Evolutionary conservation across 768 basidiomycete species (phyloP).

Genomic region (Auricularia sp.): DNA sequence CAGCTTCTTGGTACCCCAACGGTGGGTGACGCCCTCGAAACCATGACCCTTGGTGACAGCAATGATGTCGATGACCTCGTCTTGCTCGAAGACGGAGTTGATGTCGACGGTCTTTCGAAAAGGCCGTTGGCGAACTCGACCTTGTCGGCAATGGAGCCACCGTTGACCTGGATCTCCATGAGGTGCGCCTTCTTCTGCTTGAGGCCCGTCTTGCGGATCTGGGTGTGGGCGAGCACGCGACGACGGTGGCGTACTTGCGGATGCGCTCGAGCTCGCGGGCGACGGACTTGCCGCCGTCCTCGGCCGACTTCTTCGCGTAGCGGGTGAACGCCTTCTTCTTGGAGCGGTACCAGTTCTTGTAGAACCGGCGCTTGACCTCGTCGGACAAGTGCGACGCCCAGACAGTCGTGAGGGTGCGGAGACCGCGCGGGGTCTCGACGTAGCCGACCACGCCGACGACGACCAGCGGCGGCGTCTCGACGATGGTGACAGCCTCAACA

Average conservation of each 20-base stretch:
- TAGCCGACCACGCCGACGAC: conserved; percentile 98
- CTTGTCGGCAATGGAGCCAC: conserved; percentile 92
- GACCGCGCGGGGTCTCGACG: conserved; percentile 98
- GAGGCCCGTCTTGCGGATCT: conserved; percentile 95
- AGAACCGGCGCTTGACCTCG: conserved; percentile 97
- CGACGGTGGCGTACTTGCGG: conserved; percentile 99
- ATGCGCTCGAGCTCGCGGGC: conserved; percentile 97
- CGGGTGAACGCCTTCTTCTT: conserved; percentile 99
- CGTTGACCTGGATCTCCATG: conserved; percentile 99
- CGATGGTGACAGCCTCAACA: conserved; percentile 91
- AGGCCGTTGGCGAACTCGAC: conserved; percentile 88
- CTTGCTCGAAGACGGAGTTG: conserved; percentile 81
- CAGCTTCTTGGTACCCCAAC: conserved; percentile 99
- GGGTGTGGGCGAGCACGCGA: conserved; percentile 99
- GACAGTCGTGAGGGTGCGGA: conserved; percentile 96
- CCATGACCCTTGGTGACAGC: conserved; percentile 99
- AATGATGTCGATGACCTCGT: conserved; percentile 93
- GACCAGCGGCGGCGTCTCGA: conserved; percentile 96
- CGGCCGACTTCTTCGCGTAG: conserved; percentile 98
- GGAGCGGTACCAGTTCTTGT: conserved; percentile 99
- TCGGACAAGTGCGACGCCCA: conserved; percentile 98
- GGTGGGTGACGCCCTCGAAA: conserved; percentile 97
- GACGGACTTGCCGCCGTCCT: conserved; percentile 85
- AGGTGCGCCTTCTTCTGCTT: conserved; percentile 99
- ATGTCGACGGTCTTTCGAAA: conserved; percentile 96